Evolutionary conservation across 1,284 basidiomycete genomes (phyloP).

Genomic region (Ganoderma leucocontextum): DNA sequence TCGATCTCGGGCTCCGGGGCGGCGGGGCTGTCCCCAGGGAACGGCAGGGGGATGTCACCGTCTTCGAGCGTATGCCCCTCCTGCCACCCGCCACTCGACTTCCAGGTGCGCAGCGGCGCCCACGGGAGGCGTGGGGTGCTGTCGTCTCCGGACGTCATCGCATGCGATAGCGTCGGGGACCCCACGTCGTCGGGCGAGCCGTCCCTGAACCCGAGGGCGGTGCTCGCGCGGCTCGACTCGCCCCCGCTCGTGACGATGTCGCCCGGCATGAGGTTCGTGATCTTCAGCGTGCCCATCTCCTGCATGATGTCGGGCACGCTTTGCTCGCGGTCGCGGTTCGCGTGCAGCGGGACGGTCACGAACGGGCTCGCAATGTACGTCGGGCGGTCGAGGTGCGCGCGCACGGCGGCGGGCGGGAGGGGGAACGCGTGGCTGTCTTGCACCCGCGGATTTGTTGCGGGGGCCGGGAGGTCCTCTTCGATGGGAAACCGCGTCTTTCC

Average conservation of each 20-base stretch:
- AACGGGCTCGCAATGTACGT: conserved; percentile 39
- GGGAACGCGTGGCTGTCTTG: conserved; percentile 22
- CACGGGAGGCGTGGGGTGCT: conserved; percentile 30
- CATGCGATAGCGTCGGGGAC: conserved; percentile 32
- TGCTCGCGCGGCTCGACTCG: conserved; percentile 44
- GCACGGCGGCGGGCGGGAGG: conserved; percentile 22
- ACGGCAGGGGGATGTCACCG: conserved; percentile 25
- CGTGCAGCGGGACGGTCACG: conserved; percentile 33
- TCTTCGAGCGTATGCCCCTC: conserved; percentile 20
- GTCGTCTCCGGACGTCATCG: conserved; percentile 24
- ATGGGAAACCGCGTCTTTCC: conserved; percentile 10
- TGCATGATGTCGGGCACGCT: conserved; percentile 44
- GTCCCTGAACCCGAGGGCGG: conserved; percentile 34
- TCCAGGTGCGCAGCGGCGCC: conserved; percentile 27
- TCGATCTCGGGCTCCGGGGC: background rate
- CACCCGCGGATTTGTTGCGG: background rate
- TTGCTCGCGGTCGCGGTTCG: conserved; percentile 28
- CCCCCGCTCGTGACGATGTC: conserved; percentile 47
- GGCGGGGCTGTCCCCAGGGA: conserved; percentile 28
- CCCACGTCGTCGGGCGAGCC: conserved; percentile 32
- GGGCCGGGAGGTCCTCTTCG: background rate
- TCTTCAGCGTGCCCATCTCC: conserved; percentile 47
- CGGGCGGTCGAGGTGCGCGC: conserved; percentile 12
- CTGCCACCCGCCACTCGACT: background rate
- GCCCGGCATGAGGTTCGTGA: conserved; percentile 52